Base-by-base conservation (phyloP, 441 rosid genomes). In the Capsella rubella region DNA sequence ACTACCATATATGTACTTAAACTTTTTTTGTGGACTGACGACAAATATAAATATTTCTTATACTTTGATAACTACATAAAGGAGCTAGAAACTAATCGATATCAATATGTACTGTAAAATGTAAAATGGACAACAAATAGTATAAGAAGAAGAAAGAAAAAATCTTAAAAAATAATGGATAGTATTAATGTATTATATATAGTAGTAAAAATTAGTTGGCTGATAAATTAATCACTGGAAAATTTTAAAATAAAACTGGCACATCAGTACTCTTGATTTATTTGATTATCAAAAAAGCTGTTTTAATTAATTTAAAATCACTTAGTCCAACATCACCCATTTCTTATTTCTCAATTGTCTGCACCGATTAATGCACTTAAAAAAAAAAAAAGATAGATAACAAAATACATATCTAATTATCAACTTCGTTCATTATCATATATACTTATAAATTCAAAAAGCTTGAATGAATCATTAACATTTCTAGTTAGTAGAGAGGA, bases 401-500 rank as follows among this genome's bases (percentile, higher is more conserved):
- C 28, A 67, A 40, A 18, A 67, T 53, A 28, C n/a, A 52, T 3
- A 27, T 21, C 25, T 21, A 21, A n/a, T 40, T 10, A 46, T 13
- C 15, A 57, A 55, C 32, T 68, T 28, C 4, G 6, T 55, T n/a
- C 7, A 8, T n/a, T 25, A 6, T 37, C 40, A 61, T 2, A 21
- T 21, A 21, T 21, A 21, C 25, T 21, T 21, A 21, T 21, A 21
- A 35, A 35, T 27, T 25, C 13, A 61, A 25, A 61, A 25, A 39
- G 64, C 16, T 21, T 59, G 25, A 28, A 49, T 59, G 25, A 28
- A 49, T 35, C 50, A 15, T 49, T 5, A 21, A 39, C 59, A 50
- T 49, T 12, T 34, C 51, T 71, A 61, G 68, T 28, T 71, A 61
- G 60, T 60, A 8, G 31, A 8, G 31, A 71, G 16, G 40, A 37